Evolutionary conservation across 768 basidiomycete species (phyloP).

Genomic region (Psilocybe subaeruginosa): DNA sequence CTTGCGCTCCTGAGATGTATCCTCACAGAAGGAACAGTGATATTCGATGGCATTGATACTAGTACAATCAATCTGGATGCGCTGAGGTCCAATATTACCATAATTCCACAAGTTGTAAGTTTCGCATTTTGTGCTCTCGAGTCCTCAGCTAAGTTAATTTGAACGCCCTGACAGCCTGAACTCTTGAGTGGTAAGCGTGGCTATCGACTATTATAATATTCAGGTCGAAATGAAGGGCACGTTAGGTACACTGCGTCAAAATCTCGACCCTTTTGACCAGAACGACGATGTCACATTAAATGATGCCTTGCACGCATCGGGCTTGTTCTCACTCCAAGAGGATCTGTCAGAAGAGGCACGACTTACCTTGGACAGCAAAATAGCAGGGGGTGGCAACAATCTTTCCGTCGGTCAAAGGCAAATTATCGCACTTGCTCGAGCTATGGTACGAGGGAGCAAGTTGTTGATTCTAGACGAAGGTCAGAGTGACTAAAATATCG

Average conservation of each 20-base stretch:
- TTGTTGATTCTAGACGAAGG: slow-evolving; percentile 6
- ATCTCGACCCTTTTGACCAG: slow-evolving; percentile 4
- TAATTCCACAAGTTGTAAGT: slow-evolving; percentile 50
- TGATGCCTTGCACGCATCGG: background rate
- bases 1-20: slow-evolving; percentile 51
- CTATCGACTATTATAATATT: background rate
- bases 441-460: background rate
- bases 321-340: slow-evolving; percentile 1
- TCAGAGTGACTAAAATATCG: background rate
- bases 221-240: background rate
- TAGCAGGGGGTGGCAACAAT: slow-evolving; percentile 1
- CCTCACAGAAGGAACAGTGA: slow-evolving; percentile 51
- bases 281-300: background rate
- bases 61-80: slow-evolving; percentile 52
- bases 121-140: background rate
- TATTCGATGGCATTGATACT: slow-evolving; percentile 53
- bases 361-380: background rate
- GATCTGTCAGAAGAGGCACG: background rate
- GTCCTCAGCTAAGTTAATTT: background rate
- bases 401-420: slow-evolving; percentile 3
- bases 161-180: background rate
- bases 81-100: slow-evolving; percentile 56
- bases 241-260: slow-evolving; percentile 3
- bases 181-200: background rate
- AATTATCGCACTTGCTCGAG: slow-evolving; percentile 5